Conservation (phyloP, 2,329 filamentous ascomycete genomes). For the Venturia nashicola region DNA sequence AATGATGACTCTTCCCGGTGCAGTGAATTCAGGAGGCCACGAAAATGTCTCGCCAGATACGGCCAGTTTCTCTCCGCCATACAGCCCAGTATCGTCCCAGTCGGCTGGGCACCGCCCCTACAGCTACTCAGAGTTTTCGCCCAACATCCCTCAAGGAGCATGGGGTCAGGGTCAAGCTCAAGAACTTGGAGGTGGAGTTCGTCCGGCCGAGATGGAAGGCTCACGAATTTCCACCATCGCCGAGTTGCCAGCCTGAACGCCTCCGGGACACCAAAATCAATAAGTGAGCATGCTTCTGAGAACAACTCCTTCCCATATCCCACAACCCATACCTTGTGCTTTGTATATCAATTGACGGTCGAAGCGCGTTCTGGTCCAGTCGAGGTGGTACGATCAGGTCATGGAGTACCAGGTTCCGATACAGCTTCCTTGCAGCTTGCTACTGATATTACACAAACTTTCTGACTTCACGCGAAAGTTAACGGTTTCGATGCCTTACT, state of each 20-base stretch:
- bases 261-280: background rate
- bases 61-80: background rate
- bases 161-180: background rate
- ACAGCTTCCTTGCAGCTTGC: background rate
- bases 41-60: background rate
- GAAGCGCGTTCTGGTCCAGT: background rate
- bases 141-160: background rate
- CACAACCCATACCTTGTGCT: background rate
- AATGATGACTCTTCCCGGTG: background rate
- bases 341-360: background rate
- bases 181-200: background rate
- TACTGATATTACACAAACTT: background rate
- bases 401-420: background rate
- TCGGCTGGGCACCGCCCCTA: background rate
- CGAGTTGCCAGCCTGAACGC: background rate
- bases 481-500: background rate
- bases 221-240: background rate
- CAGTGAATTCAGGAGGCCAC: background rate
- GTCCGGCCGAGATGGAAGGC: background rate
- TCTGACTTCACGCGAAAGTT: background rate
- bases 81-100: background rate
- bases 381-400: background rate
- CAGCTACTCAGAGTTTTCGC: background rate
- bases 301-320: background rate
- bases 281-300: background rate